Conservation (phyloP, 805 yeast species). For the Nadsonia fulvescens region DNA sequence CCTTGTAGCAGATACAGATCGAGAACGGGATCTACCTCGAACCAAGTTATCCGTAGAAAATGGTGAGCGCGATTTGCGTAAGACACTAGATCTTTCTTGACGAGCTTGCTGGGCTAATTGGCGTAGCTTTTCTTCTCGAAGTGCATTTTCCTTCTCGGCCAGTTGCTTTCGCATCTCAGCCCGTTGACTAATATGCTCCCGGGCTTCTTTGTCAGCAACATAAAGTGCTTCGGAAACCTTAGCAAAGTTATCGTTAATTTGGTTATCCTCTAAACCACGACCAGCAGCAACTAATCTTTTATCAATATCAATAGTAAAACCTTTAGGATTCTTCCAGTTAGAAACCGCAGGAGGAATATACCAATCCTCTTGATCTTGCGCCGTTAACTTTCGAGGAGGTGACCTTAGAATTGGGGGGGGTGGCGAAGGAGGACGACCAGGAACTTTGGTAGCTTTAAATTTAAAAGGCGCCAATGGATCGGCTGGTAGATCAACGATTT, state of each 20-base stretch:
- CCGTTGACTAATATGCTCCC: constrained; percentile 35
- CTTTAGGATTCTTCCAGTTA: constrained; percentile 89
- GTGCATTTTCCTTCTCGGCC: constrained; percentile 31
- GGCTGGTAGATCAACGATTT: constrained; percentile 44
- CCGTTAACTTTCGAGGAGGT: constrained; percentile 35
- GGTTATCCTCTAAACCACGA: constrained; percentile 19
- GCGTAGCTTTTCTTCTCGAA: constrained; percentile 33
- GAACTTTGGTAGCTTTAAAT: constrained; percentile 53
- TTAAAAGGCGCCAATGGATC: constrained; percentile 84
- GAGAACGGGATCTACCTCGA: constrained; percentile 2
- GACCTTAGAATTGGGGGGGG: constrained; percentile 40
- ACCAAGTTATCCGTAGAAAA: constrained; percentile 2
- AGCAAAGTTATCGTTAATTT: constrained; percentile 38
- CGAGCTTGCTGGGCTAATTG: constrained; percentile 33
- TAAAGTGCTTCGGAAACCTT: constrained; percentile 55
- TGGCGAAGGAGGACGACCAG: constrained; percentile 56
- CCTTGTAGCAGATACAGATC: constrained; percentile 4
- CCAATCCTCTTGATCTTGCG: constrained; percentile 68
- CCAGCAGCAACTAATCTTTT: constrained; percentile 47
- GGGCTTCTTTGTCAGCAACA: constrained; percentile 42
- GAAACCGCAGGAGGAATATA: constrained; percentile 80
- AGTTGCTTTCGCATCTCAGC: constrained; percentile 29
- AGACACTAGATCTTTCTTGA: constrained; percentile 15
- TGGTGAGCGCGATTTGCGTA: background rate
- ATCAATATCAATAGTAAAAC: constrained; percentile 67